Evolutionary conservation across 202 grass and related monocot genomes (phyloP).

Genomic region (Zoysia matrella): DNA sequence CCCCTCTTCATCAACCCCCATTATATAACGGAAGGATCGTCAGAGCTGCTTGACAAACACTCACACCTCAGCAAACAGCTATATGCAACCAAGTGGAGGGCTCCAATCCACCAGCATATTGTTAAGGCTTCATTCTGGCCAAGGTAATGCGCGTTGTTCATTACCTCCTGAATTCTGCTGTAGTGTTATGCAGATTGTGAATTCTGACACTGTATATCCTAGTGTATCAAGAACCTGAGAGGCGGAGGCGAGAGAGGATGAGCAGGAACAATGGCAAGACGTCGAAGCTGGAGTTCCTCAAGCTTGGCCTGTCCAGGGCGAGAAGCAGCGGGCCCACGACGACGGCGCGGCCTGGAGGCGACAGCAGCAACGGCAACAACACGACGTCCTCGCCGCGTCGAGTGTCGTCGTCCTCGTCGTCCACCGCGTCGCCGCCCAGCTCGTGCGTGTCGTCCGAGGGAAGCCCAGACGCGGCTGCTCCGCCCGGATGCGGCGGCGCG

Average conservation of each 20-base stretch:
- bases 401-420: conserved; percentile 54
- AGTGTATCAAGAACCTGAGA: conserved; percentile 27
- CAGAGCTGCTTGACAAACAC: conserved; percentile 56
- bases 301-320: conserved; percentile 64
- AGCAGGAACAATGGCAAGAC: conserved; percentile 80
- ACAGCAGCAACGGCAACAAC: background rate
- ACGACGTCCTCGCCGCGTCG: conserved; percentile 44
- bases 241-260: conserved; percentile 39
- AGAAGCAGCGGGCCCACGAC: conserved; percentile 47
- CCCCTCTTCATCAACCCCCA: conserved; percentile 46
- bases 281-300: conserved; percentile 66
- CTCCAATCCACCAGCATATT: background rate
- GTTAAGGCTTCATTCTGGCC: too few relatives aligned
- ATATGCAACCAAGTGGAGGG: conserved; percentile 56
- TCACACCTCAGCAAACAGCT: conserved; percentile 48
- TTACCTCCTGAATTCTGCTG: too few relatives aligned
- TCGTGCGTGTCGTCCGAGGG: conserved; percentile 93
- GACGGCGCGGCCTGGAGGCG: conserved; percentile 22
- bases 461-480: conserved; percentile 46
- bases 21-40: conserved; percentile 64
- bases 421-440: conserved; percentile 73
- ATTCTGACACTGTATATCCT: background rate
- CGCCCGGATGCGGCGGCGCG: background rate
- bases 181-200: background rate
- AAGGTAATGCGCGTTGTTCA: too few relatives aligned